phyloP scores from a whole-genome alignment of 2,329 filamentous ascomycete genomes.

The Exophiala xenobiotica region DNA sequence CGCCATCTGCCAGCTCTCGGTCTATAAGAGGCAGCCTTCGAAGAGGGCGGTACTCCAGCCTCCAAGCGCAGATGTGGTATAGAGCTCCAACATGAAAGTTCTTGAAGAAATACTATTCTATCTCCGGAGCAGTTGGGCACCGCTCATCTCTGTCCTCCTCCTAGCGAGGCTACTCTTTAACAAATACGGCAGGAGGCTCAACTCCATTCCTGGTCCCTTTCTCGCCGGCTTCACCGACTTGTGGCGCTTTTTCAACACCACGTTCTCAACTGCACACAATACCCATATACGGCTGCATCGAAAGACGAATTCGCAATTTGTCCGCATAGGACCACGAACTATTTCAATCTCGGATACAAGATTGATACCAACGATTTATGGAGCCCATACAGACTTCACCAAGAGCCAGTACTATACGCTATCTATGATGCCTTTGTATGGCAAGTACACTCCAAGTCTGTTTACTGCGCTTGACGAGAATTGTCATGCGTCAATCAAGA shows the following conservation, averaged over 20 bases:
- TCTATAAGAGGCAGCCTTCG: neutral
- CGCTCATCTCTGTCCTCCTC: conserved; percentile 9
- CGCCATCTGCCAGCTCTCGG: too few relatives aligned
- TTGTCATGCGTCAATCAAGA: conserved; percentile 71
- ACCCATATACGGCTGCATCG: conserved; percentile 68
- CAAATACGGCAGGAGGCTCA: conserved; percentile 23
- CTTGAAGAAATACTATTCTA: conserved; percentile 4
- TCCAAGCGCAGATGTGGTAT: neutral
- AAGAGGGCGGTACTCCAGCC: neutral
- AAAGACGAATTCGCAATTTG: conserved; percentile 67
- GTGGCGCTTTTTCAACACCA: conserved; percentile 73
- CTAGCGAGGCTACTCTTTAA: conserved; percentile 24
- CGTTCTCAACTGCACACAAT: conserved; percentile 60
- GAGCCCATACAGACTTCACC: conserved; percentile 73
- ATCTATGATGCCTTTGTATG: conserved; percentile 28
- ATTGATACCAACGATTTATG: conserved; percentile 74
- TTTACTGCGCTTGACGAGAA: conserved; percentile 72
- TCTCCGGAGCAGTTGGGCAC: conserved; percentile 10
- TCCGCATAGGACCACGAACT: conserved; percentile 70
- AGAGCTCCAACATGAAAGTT: conserved; percentile 1
- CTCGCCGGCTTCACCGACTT: conserved; percentile 68
- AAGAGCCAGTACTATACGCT: conserved; percentile 56
- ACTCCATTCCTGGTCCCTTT: conserved; percentile 65
- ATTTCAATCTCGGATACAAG: conserved; percentile 72
- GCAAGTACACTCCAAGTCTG: conserved; percentile 32